A percentile compares a stretch with the other conserved stretches of the same genome.
phyloP scores from a whole-genome alignment of 2,329 filamentous ascomycete genomes.

The Lecanicillium sp. region DNA sequence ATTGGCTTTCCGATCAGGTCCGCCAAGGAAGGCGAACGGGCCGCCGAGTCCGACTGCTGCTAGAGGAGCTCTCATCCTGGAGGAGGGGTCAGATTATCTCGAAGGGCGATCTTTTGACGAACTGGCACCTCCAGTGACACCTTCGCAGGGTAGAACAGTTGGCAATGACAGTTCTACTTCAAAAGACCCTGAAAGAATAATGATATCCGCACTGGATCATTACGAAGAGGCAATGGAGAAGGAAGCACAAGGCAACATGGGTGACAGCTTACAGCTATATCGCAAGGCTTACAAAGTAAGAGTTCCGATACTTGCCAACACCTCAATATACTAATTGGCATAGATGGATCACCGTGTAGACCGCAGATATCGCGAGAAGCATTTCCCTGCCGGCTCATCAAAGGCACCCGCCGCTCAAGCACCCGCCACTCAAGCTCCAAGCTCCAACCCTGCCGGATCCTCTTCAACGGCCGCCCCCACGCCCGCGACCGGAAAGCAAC shows the following conservation, averaged over 20 bases:
- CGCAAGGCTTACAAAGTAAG: conserved; percentile 80
- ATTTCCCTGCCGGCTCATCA: conserved; percentile 60
- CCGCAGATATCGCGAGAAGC: conserved; percentile 80
- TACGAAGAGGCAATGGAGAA: conserved; percentile 89
- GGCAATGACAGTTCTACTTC: conserved; percentile 13
- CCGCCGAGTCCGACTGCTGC: conserved; percentile 9
- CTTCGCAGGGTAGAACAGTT: conserved; percentile 15
- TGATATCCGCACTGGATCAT: conserved; percentile 77
- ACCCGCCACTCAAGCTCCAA: conserved; percentile 18
- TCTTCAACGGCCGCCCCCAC: conserved; percentile 20
- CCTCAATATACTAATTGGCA: conserved; percentile 10
- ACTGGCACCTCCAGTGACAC: conserved; percentile 14
- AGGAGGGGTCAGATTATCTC: conserved; percentile 25
- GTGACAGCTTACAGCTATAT: conserved; percentile 84
- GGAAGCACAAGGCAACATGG: conserved; percentile 76
- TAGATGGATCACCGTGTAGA: conserved; percentile 83
- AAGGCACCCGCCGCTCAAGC: conserved; percentile 32
- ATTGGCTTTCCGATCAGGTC: not conserved
- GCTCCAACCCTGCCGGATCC: conserved; percentile 18
- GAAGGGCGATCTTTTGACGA: conserved; percentile 29
- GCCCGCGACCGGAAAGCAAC: conserved; percentile 37
- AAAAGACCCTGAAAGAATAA: conserved; percentile 23
- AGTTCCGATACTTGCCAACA: conserved; percentile 4
- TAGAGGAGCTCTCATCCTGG: conserved; percentile 7
- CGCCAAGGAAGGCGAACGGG: conserved; percentile 1